Conservation (phyloP, 2,329 filamentous ascomycete species). For the Zymoseptoria passerinii region DNA sequence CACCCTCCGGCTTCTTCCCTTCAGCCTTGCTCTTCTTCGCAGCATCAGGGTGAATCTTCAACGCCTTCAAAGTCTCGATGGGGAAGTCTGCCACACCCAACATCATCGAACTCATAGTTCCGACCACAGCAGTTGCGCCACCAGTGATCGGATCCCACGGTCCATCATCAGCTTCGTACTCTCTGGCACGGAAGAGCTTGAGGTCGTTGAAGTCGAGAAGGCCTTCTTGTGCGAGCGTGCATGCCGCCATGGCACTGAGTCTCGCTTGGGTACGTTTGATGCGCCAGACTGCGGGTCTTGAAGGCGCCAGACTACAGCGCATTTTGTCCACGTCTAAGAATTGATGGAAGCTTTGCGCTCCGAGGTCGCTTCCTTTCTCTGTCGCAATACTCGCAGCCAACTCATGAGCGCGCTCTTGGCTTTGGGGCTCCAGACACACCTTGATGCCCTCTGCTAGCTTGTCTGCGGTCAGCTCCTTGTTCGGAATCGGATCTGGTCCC, state of each 20-base stretch:
- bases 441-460: slow-evolving; percentile 41
- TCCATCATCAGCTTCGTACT: slow-evolving; percentile 71
- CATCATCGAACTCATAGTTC: slow-evolving; percentile 70
- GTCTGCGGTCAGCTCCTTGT: slow-evolving; percentile 37
- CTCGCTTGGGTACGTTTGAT: slow-evolving; percentile 58
- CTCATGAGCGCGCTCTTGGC: slow-evolving; percentile 30
- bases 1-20: slow-evolving; percentile 12
- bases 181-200: slow-evolving; percentile 55
- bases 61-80: slow-evolving; percentile 44
- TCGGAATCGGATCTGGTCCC: slow-evolving; percentile 42
- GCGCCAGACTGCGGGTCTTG: slow-evolving; percentile 64
- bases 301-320: slow-evolving; percentile 61
- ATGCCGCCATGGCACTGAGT: slow-evolving; percentile 65
- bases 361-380: slow-evolving; percentile 36
- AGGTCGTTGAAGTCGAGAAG: slow-evolving; percentile 61
- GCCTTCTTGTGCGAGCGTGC: slow-evolving; percentile 57
- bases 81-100: slow-evolving; percentile 73
- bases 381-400: slow-evolving; percentile 35
- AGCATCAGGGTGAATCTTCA: slow-evolving; percentile 36
- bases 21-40: slow-evolving; percentile 20
- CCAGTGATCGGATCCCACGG: slow-evolving; percentile 74
- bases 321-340: slow-evolving; percentile 55
- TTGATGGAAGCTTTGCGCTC: slow-evolving; percentile 40
- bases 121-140: slow-evolving; percentile 67
- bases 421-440: slow-evolving; percentile 35